These are phyloP conservation scores for Fraxinus sp. DNA, from an alignment of 305 asterid genomes.

Conservation along the genomic window DNA sequence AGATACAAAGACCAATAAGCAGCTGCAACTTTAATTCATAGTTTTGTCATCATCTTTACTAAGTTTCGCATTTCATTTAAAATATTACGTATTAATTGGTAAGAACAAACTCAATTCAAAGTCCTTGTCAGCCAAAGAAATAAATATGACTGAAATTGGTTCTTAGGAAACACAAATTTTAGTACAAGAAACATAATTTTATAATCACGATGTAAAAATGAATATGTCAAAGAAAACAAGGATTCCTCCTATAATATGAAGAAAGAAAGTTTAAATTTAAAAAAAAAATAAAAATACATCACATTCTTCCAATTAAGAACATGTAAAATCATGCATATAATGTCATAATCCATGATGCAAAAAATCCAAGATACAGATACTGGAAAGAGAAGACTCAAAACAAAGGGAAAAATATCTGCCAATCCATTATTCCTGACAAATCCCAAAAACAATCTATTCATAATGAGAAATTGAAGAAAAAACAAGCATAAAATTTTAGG, in stretches of 20 bases:
- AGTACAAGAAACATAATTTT: not conserved
- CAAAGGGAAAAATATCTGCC: not conserved
- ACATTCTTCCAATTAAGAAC: not conserved
- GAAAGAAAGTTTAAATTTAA: not conserved
- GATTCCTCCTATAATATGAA: not conserved
- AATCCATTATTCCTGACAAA: not conserved
- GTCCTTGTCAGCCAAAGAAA: not conserved
- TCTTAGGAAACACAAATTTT: not conserved
- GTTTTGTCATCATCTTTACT: not conserved
- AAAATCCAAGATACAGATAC: not conserved
- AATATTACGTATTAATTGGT: not conserved
- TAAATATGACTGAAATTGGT: not conserved
- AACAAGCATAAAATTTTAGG: slow-evolving; percentile 2
- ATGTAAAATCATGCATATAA: not conserved
- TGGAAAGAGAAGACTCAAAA: slow-evolving; percentile 4
- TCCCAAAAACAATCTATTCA: slow-evolving; percentile 4
- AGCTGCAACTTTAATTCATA: not conserved
- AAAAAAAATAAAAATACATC: not conserved
- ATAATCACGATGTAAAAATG: not conserved
- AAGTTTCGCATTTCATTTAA: not conserved
- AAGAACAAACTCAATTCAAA: not conserved
- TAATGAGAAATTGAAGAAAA: slow-evolving; percentile 8
- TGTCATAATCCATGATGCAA: not conserved
- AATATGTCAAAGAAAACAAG: not conserved
- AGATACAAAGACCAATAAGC: slow-evolving; percentile 5